These are phyloP conservation scores for Ustilago curta DNA, from an alignment of 1,284 basidiomycete species.

Conservation along the genomic window DNA sequence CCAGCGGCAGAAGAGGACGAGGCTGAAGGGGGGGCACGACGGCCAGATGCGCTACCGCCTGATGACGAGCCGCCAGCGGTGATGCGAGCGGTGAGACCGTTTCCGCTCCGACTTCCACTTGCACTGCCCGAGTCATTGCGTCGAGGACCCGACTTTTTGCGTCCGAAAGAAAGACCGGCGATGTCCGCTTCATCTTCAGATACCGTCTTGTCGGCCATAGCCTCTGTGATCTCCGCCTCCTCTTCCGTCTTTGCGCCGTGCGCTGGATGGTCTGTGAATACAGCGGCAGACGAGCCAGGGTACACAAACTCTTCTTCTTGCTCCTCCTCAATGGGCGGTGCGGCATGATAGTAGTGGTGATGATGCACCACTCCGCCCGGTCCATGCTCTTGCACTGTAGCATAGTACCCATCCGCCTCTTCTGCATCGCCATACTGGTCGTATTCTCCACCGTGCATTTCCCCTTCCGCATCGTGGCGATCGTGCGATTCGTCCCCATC, in stretches of 20 bases:
- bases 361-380: constrained; percentile 55
- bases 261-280: neutral
- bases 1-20: constrained; percentile 20
- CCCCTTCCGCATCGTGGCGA: constrained; percentile 5
- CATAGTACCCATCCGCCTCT: constrained; percentile 29
- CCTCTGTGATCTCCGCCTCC: neutral
- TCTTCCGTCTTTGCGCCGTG: neutral
- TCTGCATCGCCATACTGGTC: constrained; percentile 46
- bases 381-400: constrained; percentile 35
- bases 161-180: constrained; percentile 56
- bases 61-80: constrained; percentile 29
- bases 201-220: constrained; percentile 18
- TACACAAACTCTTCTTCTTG: constrained; percentile 16
- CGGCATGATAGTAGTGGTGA: constrained; percentile 60
- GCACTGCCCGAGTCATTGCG: constrained; percentile 27
- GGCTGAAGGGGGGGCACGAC: constrained; percentile 2
- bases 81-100: constrained; percentile 17
- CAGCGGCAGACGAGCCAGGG: neutral
- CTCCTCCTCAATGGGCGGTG: constrained; percentile 7
- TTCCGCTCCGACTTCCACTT: constrained; percentile 28
- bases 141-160: constrained; percentile 18
- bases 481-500: constrained; percentile 18
- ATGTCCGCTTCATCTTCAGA: constrained; percentile 64
- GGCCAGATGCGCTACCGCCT: constrained; percentile 27
- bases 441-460: constrained; percentile 13